Evolutionary conservation across 2,329 filamentous ascomycete species (phyloP).

Genomic region (Aspergillus tamarii): DNA sequence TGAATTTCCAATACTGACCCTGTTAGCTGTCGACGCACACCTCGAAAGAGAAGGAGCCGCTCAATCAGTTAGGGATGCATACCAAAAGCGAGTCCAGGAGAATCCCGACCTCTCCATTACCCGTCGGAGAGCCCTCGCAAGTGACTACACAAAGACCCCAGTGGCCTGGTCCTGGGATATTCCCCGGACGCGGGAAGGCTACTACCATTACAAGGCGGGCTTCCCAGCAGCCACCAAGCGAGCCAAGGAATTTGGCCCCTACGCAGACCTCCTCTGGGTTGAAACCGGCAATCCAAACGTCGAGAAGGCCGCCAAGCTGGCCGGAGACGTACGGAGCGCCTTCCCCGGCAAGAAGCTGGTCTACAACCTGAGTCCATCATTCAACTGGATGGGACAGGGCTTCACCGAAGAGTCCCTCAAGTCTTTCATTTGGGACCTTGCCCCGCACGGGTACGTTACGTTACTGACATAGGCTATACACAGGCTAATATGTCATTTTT

Average conservation of each 20-base stretch:
- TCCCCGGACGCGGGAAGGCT: constrained; percentile 86
- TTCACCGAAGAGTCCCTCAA: constrained; percentile 82
- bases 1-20: not conserved
- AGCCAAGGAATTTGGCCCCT: constrained; percentile 86
- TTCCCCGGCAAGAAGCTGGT: constrained; percentile 85
- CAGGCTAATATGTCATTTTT: constrained; percentile 19
- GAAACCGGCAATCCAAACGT: constrained; percentile 92
- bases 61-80: constrained; percentile 67
- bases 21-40: constrained; percentile 72
- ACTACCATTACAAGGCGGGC: constrained; percentile 62
- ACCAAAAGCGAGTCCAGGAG: constrained; percentile 63
- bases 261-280: constrained; percentile 94
- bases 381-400: constrained; percentile 98
- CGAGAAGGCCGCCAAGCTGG: constrained; percentile 73
- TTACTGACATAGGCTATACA: not conserved
- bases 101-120: constrained; percentile 78
- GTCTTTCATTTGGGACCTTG: constrained; percentile 96
- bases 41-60: constrained; percentile 68
- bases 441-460: constrained; percentile 74
- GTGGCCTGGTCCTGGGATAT: constrained; percentile 89
- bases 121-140: constrained; percentile 73
- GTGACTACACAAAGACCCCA: constrained; percentile 65
- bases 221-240: constrained; percentile 89
- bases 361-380: constrained; percentile 94
- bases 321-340: constrained; percentile 70